Evolutionary conservation across 1,139 yeast genomes (phyloP).

Genomic region (Yamadazyma conglobata): DNA sequence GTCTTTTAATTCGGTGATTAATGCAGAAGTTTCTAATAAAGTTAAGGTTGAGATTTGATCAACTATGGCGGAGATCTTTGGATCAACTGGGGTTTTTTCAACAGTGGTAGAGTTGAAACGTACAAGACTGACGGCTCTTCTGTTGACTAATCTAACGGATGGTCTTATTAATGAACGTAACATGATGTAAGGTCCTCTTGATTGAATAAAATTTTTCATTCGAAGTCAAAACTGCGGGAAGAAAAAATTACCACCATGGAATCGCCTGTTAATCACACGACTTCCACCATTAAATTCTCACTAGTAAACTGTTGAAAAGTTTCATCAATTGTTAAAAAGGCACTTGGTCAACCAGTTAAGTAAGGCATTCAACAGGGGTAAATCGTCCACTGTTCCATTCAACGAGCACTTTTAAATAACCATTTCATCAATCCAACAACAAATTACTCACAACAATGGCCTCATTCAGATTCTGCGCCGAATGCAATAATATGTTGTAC

Average conservation of each 20-base stretch:
- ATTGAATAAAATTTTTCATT: background rate
- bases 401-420: no score
- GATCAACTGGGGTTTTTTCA: constrained; percentile 60
- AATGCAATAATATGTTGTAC: constrained; percentile 96
- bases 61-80: constrained; percentile 84
- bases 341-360: no score
- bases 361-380: no score
- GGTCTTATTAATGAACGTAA: constrained; percentile 42
- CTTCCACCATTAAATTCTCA: no score
- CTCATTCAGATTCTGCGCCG: constrained; percentile 88
- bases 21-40: constrained; percentile 81
- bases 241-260: no score
- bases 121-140: constrained; percentile 20
- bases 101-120: constrained; percentile 58
- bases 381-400: no score
- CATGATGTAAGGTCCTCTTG: constrained; percentile 7
- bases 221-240: no score
- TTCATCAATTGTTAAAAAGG: background rate
- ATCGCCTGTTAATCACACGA: no score
- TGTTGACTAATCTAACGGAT: constrained; percentile 29
- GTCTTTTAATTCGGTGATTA: constrained; percentile 79
- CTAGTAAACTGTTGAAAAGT: background rate
- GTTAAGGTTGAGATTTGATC: constrained; percentile 88
- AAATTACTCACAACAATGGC: constrained; percentile 49
- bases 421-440: background rate